A percentile compares a stretch with the other conserved stretches of the same genome.
These are phyloP conservation scores for Leishmania major DNA, from an alignment of 208 protist species.

Conservation along the genomic window DNA sequence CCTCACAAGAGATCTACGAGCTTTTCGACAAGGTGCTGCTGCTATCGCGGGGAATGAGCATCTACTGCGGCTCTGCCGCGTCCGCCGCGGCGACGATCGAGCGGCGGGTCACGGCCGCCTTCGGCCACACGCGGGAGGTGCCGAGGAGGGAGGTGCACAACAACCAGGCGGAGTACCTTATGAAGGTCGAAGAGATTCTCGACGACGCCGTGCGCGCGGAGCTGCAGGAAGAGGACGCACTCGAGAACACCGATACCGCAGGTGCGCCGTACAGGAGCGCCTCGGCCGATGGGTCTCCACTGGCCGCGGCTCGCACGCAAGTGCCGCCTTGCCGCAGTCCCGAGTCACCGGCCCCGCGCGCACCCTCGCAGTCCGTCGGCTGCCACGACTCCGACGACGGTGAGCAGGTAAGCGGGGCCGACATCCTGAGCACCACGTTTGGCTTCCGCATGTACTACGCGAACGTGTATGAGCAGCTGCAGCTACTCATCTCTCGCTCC, in stretches of 20 bases:
- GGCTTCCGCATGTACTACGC: constrained; percentile 78
- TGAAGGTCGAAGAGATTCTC: constrained; percentile 86
- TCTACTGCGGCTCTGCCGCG: constrained; percentile 87
- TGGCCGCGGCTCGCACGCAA: constrained; percentile 6
- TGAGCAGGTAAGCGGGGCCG: constrained; percentile 13
- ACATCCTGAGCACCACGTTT: constrained; percentile 53
- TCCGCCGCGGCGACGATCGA: constrained; percentile 60
- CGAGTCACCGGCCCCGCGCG: constrained; percentile 10
- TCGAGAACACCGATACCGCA: not conserved
- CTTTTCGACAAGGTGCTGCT: constrained; percentile 90
- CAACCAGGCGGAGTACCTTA: constrained; percentile 88
- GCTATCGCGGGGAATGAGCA: constrained; percentile 76
- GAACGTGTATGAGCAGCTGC: constrained; percentile 87
- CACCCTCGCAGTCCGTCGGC: constrained; percentile 8
- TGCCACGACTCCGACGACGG: not conserved
- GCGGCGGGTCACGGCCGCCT: constrained; percentile 46
- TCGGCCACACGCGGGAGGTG: constrained; percentile 46
- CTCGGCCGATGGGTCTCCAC: not conserved
- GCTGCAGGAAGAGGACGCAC: constrained; percentile 47
- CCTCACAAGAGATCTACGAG: constrained; percentile 87
- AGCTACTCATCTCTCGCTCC: constrained; percentile 73
- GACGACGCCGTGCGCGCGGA: constrained; percentile 71
- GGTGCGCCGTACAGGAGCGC: too few relatives aligned
- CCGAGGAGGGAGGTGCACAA: constrained; percentile 44
- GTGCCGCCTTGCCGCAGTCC: constrained; percentile 28